Evolutionary conservation across 805 yeast genomes (phyloP).

Genomic region (Yamadazyma sp.): DNA sequence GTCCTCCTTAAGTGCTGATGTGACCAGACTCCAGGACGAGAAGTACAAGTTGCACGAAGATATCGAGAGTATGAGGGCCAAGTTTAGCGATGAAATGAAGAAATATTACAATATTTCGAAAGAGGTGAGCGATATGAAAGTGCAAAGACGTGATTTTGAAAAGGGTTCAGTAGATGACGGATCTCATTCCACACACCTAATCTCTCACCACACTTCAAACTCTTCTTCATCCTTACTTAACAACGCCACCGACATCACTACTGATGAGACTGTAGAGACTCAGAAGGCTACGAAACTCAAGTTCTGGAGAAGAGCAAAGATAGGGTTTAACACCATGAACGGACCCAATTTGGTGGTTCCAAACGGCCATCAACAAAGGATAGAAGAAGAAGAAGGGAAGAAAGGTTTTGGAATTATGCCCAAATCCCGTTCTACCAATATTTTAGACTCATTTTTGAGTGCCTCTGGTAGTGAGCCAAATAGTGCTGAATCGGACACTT

Average conservation of each 20-base stretch:
- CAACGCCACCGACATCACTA: conserved; percentile 14
- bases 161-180: conserved; percentile 2
- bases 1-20: conserved; percentile 10
- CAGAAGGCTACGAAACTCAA: conserved; percentile 44
- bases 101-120: conserved; percentile 28
- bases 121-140: conserved; percentile 53
- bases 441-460: conserved; percentile 35
- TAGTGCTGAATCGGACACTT: conserved; percentile 7
- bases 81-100: conserved; percentile 16
- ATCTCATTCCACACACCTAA: background rate
- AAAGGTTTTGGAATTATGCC: conserved; percentile 17
- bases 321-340: conserved; percentile 21
- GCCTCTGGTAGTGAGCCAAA: conserved; percentile 2
- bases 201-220: conserved; percentile 14
- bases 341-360: conserved; percentile 15
- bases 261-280: conserved; percentile 28
- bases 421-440: conserved; percentile 49
- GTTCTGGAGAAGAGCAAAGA: conserved; percentile 46
- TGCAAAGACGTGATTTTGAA: conserved; percentile 45
- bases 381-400: conserved; percentile 11
- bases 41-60: conserved; percentile 18
- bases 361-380: conserved; percentile 8
- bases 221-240: conserved; percentile 20
- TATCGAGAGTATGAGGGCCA: conserved; percentile 9
- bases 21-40: conserved; percentile 26